These are phyloP conservation scores for Sungouiozyma intestinalis DNA, from an alignment of 805 yeast genomes.

Conservation along the genomic window DNA sequence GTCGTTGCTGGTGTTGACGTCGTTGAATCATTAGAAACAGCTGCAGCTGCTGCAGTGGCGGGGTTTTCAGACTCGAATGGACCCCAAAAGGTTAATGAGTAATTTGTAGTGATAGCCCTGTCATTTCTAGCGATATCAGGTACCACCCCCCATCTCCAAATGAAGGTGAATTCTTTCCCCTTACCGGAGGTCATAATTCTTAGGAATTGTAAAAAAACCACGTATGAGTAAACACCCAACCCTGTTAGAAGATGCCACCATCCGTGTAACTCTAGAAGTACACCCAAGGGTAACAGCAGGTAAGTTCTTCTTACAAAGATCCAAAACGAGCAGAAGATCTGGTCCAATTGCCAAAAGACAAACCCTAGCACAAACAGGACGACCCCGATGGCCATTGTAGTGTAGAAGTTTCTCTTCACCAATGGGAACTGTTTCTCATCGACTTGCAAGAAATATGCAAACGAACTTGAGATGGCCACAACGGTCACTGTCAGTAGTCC, in stretches of 20 bases:
- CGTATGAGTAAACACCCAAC: constrained; percentile 75
- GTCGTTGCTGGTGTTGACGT: background rate
- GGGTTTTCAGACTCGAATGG: constrained; percentile 6
- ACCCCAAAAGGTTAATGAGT: constrained; percentile 17
- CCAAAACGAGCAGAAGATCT: constrained; percentile 59
- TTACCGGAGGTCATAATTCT: constrained; percentile 53
- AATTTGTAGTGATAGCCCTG: constrained; percentile 15
- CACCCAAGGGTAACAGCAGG: constrained; percentile 74
- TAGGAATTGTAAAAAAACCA: constrained; percentile 68
- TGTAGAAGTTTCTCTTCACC: constrained; percentile 41
- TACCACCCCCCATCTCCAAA: constrained; percentile 48
- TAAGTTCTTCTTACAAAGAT: constrained; percentile 46
- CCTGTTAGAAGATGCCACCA: constrained; percentile 96
- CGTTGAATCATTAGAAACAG: too few species aligned
- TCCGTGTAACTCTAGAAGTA: constrained; percentile 82
- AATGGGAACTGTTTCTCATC: constrained; percentile 40
- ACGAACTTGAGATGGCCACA: constrained; percentile 45
- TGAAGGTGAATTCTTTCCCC: constrained; percentile 45
- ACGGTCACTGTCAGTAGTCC: constrained; percentile 69
- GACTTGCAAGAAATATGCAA: constrained; percentile 30
- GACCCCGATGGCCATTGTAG: constrained; percentile 50
- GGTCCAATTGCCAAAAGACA: constrained; percentile 81
- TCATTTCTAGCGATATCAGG: constrained; percentile 37
- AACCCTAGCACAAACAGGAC: constrained; percentile 62
- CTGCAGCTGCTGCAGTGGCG: background rate